Percentiles rank a stretch among this genome's conserved stretches.
These are phyloP conservation scores for Parathielavia hyrcaniae DNA, from an alignment of 495 filamentous ascomycete genomes.

Conservation along the genomic window DNA sequence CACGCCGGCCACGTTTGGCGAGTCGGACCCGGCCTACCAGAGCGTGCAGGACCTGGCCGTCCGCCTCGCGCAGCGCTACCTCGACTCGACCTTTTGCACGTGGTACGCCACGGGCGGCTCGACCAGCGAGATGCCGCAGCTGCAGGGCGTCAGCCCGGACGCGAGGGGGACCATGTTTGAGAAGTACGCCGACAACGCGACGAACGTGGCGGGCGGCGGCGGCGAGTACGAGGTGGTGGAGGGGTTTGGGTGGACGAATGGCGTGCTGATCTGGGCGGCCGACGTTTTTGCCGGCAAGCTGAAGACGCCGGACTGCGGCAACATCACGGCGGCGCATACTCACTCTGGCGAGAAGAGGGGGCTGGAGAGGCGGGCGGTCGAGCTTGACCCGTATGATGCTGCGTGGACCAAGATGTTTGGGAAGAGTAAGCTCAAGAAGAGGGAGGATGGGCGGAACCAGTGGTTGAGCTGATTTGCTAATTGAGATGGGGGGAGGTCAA, in stretches of 20 bases:
- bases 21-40: constrained; percentile 38
- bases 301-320: constrained; percentile 39
- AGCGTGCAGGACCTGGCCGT: constrained; percentile 38
- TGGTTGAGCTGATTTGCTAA: constrained; percentile 2
- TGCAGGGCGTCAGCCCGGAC: constrained; percentile 34
- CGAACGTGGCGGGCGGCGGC: constrained; percentile 44
- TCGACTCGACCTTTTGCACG: constrained; percentile 48
- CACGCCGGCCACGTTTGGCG: constrained; percentile 43
- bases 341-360: constrained; percentile 9
- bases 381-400: constrained; percentile 37
- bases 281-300: constrained; percentile 42
- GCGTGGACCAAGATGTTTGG: constrained; percentile 38
- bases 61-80: constrained; percentile 42
- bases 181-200: constrained; percentile 45
- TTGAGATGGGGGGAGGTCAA: not conserved
- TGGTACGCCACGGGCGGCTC: constrained; percentile 47
- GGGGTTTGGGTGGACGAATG: constrained; percentile 50
- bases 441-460: constrained; percentile 4
- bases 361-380: constrained; percentile 34
- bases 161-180: constrained; percentile 46
- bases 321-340: constrained; percentile 36
- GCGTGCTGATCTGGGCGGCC: constrained; percentile 46
- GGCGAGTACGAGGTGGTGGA: constrained; percentile 49
- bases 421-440: constrained; percentile 3
- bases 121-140: constrained; percentile 39